Base-by-base conservation (phyloP, 2,329 filamentous ascomycete species). In the Alternaria sp. region DNA sequence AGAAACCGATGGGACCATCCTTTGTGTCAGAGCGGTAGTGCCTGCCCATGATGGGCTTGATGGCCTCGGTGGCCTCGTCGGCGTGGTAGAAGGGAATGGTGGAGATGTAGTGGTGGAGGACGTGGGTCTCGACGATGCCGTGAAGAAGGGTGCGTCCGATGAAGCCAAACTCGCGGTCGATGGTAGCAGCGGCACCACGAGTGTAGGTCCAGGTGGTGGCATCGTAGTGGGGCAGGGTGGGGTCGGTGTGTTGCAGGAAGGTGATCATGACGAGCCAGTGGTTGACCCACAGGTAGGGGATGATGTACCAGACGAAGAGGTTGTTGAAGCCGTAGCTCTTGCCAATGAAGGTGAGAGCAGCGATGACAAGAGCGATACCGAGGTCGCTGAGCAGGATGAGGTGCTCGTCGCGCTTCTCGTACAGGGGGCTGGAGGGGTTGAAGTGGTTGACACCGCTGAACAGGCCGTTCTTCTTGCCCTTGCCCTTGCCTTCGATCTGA, bases 241-340 rank as follows among this genome's bases (percentile, higher is more conserved):
- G 94, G 81, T 98, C 94, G 78, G 95, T 97, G 88, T 98, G 95
- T 84, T 98, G 95, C 67, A 98, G 89, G 87, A 90, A 98, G 72
- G 95, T 98, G 81, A 98, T 98, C 80, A 94, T 94, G 71, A 98
- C 94, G 60, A 98, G 91, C 95, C 95, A 98, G 88, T 97, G 93
- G 88, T 98, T 97, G 60, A 97, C 94, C 95, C 95, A 97, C 65
- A 97, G 86, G 81, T 98, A 99, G 40, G 96, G 96, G 62, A 96
- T 78, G 77, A 94, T 89, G 84, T 99, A 99, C 95, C 96, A 98
- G 67, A 99, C 91, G 64, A 92, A 83, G 80, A 98, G 85, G 85
- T 97, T 98, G 78, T 85, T 80, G 86, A 90, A 95, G 77, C 96
- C 96, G 73, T 90, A 97, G 60, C 82, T 91, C 81, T 89, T 89